Percentiles rank a stretch among this genome's conserved stretches.
These are phyloP conservation scores for Populus tremula DNA, from an alignment of 345 rosid genomes.

Conservation along the genomic window DNA sequence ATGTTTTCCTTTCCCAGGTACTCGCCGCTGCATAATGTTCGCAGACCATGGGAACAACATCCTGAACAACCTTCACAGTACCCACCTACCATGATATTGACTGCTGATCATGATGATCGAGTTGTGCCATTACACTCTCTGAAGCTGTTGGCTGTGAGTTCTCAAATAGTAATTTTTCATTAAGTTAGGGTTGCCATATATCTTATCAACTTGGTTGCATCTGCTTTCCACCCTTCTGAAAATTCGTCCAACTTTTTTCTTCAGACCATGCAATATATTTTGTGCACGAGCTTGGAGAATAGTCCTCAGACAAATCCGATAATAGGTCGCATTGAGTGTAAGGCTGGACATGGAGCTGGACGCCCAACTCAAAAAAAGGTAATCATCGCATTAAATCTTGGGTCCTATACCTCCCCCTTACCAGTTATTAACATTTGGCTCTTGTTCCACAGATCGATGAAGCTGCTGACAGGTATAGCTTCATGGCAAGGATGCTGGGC, in stretches of 20 bases:
- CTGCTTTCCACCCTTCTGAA: background rate
- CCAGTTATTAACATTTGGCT: background rate
- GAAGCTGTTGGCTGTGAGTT: constrained; percentile 81
- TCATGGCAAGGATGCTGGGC: constrained; percentile 77
- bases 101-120: constrained; percentile 96
- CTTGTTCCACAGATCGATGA: constrained; percentile 57
- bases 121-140: constrained; percentile 85
- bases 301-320: constrained; percentile 87
- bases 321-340: constrained; percentile 78
- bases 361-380: constrained; percentile 85
- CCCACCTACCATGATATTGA: constrained; percentile 87
- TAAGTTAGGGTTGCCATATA: background rate
- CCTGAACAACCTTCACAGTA: constrained; percentile 48
- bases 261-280: constrained; percentile 83
- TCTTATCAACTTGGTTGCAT: background rate
- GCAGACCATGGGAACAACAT: constrained; percentile 83
- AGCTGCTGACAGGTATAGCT: constrained; percentile 75
- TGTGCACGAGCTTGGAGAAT: constrained; percentile 64
- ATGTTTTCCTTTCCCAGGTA: constrained; percentile 44
- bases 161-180: background rate
- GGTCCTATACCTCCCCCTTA: background rate
- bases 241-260: background rate
- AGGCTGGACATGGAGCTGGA: constrained; percentile 95
- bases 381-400: background rate
- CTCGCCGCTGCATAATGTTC: constrained; percentile 90